Evolutionary conservation across 2,329 filamentous ascomycete genomes (phyloP).

Genomic region (Fusarium gaditjirri): DNA sequence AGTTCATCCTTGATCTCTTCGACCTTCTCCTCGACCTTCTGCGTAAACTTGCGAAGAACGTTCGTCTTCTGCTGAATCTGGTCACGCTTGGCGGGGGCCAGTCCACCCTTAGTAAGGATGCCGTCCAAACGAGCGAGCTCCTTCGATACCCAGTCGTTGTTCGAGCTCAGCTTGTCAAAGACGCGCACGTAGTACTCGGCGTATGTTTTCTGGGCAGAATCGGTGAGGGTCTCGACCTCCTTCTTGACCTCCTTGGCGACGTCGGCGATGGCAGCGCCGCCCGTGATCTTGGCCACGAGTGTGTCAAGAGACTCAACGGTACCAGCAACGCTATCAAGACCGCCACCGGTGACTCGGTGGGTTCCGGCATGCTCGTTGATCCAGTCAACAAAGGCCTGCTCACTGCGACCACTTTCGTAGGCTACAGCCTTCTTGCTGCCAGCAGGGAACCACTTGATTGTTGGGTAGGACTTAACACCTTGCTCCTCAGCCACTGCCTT

Average conservation of each 20-base stretch:
- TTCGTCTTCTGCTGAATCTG: slow-evolving; percentile 89
- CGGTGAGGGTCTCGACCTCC: slow-evolving; percentile 73
- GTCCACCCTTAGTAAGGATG: slow-evolving; percentile 85
- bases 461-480: slow-evolving; percentile 88
- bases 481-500: slow-evolving; percentile 81
- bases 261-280: slow-evolving; percentile 69
- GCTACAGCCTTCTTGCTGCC: slow-evolving; percentile 76
- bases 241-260: slow-evolving; percentile 78
- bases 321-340: slow-evolving; percentile 81
- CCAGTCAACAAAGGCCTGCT: slow-evolving; percentile 80
- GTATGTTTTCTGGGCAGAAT: slow-evolving; percentile 75
- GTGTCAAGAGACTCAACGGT: slow-evolving; percentile 82
- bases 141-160: slow-evolving; percentile 83
- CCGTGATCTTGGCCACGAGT: slow-evolving; percentile 78
- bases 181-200: slow-evolving; percentile 95
- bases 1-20: slow-evolving; percentile 68
- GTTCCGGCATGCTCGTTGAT: slow-evolving; percentile 91
- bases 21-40: slow-evolving; percentile 65
- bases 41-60: slow-evolving; percentile 81
- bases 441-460: slow-evolving; percentile 96
- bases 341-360: slow-evolving; percentile 83
- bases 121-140: slow-evolving; percentile 83
- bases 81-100: slow-evolving; percentile 87
- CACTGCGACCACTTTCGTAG: slow-evolving; percentile 81
- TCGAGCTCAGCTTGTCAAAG: slow-evolving; percentile 83